A percentile compares a stretch with the other conserved stretches of the same genome.
Evolutionary conservation across 1,139 yeast genomes (phyloP).

Genomic region (Lodderomyces orthopsilosis): DNA sequence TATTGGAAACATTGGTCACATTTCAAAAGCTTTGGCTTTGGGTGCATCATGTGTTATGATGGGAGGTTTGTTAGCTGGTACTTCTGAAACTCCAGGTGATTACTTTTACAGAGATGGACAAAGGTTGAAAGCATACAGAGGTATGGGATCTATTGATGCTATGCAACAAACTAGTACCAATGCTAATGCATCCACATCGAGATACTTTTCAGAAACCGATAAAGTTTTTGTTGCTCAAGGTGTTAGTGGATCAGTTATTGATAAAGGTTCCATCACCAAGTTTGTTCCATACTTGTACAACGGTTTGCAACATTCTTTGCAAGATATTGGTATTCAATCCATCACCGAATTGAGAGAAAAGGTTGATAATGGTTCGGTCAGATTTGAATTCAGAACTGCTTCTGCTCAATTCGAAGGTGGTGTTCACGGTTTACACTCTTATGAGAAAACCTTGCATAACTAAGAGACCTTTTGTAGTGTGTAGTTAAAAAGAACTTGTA

Average conservation of each 20-base stretch:
- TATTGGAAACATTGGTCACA: conserved; percentile 97
- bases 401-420: conserved; percentile 99
- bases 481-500: background rate
- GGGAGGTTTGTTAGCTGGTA: conserved; percentile 99
- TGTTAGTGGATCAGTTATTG: conserved; percentile 95
- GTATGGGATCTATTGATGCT: conserved; percentile 99
- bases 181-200: conserved; percentile 96
- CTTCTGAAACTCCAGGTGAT: conserved; percentile 97
- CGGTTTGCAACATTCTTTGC: conserved; percentile 98
- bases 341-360: conserved; percentile 59
- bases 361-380: conserved; percentile 67
- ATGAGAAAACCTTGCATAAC: conserved; percentile 94
- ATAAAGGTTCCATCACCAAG: conserved; percentile 92
- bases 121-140: conserved; percentile 96
- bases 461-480: conserved; percentile 9
- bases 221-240: conserved; percentile 98
- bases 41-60: conserved; percentile 99
- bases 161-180: conserved; percentile 88
- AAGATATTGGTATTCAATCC: conserved; percentile 89
- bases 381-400: conserved; percentile 98
- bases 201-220: conserved; percentile 96
- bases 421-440: conserved; percentile 92
- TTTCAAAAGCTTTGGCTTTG: conserved; percentile 91
- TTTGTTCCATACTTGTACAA: conserved; percentile 90
- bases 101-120: conserved; percentile 97